Evolutionary conservation across 1,284 basidiomycete genomes (phyloP).

Genomic region (Phenoliferia sp.): DNA sequence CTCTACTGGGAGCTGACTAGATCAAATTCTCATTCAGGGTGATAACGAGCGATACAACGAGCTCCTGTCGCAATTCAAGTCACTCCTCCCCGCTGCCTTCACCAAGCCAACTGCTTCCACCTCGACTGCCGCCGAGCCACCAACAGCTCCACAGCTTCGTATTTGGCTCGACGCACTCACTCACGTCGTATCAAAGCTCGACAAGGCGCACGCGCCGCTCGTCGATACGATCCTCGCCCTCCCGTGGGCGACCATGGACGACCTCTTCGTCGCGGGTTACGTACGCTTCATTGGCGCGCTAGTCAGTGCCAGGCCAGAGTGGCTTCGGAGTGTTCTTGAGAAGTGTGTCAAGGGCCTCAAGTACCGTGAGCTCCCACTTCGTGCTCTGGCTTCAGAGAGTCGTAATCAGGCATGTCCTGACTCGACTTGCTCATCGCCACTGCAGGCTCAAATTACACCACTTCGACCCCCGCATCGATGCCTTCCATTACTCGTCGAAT

Average conservation of each 20-base stretch:
- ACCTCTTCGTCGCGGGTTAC: slow-evolving; percentile 75
- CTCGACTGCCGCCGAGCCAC: slow-evolving; percentile 15
- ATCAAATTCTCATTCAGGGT: slow-evolving; percentile 34
- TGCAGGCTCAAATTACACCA: slow-evolving; percentile 28
- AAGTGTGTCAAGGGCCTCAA: slow-evolving; percentile 80
- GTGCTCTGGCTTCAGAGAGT: too few relatives aligned
- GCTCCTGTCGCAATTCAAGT: slow-evolving; percentile 51
- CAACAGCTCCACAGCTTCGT: slow-evolving; percentile 12
- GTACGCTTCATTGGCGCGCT: slow-evolving; percentile 85
- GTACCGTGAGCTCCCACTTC: slow-evolving; percentile 65
- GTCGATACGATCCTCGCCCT: slow-evolving; percentile 82
- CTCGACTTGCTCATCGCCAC: neutral
- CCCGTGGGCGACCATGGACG: slow-evolving; percentile 87
- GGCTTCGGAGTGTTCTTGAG: slow-evolving; percentile 74
- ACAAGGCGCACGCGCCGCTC: slow-evolving; percentile 72
- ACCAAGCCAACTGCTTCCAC: slow-evolving; percentile 12
- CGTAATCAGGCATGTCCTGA: neutral
- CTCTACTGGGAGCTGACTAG: neutral
- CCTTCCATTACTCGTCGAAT: slow-evolving; percentile 68
- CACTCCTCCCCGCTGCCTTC: slow-evolving; percentile 33
- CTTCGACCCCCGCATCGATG: slow-evolving; percentile 18
- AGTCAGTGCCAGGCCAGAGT: slow-evolving; percentile 88
- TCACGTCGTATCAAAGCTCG: slow-evolving; percentile 59
- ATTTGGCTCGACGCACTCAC: slow-evolving; percentile 49
- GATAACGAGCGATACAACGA: slow-evolving; percentile 49